A percentile compares a stretch with the other conserved stretches of the same genome.
Conservation (phyloP, 176 grass and related monocot species). For the Hyparrhenia diplandra region DNA sequence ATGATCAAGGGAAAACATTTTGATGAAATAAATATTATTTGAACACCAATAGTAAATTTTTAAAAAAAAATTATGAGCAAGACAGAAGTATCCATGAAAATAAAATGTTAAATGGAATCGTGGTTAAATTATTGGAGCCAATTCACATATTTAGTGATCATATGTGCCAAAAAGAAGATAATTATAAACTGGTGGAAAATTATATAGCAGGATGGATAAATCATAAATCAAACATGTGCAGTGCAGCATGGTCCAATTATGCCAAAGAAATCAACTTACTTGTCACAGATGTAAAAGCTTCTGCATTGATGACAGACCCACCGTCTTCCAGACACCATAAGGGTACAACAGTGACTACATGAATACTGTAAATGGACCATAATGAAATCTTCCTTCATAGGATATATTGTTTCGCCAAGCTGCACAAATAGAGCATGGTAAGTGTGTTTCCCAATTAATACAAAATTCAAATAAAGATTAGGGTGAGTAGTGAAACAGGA, state of each 20-base stretch:
- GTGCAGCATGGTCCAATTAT: neutral
- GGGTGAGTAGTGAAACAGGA: neutral
- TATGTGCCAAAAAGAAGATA: neutral
- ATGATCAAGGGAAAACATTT: neutral
- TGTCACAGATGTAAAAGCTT: constrained; percentile 86
- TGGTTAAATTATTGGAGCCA: neutral
- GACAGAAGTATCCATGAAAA: neutral
- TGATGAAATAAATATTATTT: neutral
- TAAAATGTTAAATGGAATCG: neutral
- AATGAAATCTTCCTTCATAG: constrained; percentile 99
- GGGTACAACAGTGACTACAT: constrained; percentile 81
- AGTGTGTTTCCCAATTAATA: constrained; percentile 16
- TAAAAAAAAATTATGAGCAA: neutral
- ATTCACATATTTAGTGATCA: neutral
- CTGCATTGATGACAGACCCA: constrained; percentile 90
- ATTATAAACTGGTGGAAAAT: neutral
- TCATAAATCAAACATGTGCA: neutral
- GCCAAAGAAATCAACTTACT: constrained; percentile 56
- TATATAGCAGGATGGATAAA: constrained; percentile 10
- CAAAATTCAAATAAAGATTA: constrained; percentile 18
- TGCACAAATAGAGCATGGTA: constrained; percentile 43
- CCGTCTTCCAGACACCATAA: constrained; percentile 86
- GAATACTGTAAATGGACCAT: constrained; percentile 98
- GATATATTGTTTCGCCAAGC: constrained; percentile 94
- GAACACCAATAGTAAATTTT: neutral